Conservation (phyloP, 495 filamentous ascomycete genomes). For the Daldinia decipiens region DNA sequence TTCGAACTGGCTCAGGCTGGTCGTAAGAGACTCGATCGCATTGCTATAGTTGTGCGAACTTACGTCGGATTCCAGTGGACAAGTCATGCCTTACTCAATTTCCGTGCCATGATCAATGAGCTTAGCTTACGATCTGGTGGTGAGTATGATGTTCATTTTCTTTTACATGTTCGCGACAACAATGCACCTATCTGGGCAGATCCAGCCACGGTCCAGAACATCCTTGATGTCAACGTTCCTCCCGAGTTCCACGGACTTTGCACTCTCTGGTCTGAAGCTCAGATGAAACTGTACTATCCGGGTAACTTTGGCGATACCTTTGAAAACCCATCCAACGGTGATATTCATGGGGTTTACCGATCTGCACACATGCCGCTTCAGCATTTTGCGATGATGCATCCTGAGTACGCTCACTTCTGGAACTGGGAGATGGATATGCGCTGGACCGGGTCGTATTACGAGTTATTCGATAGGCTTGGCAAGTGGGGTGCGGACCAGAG, state of each 20-base stretch:
- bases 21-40: constrained; percentile 62
- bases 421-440: constrained; percentile 98
- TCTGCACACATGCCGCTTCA: constrained; percentile 91
- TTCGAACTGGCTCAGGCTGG: constrained; percentile 39
- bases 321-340: constrained; percentile 66
- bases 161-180: constrained; percentile 79
- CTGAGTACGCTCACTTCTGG: constrained; percentile 94
- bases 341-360: constrained; percentile 91
- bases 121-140: constrained; percentile 76
- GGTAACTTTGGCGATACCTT: constrained; percentile 74
- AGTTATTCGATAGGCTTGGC: constrained; percentile 80
- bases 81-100: constrained; percentile 71
- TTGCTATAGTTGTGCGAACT: constrained; percentile 76
- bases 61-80: constrained; percentile 78
- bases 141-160: constrained; percentile 83
- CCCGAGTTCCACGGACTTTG: constrained; percentile 87
- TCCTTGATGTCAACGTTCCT: constrained; percentile 79
- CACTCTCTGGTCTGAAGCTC: constrained; percentile 90
- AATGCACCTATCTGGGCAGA: constrained; percentile 72
- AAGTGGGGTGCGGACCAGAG: constrained; percentile 82
- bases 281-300: constrained; percentile 89
- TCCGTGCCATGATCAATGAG: constrained; percentile 84
- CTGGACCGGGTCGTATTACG: constrained; percentile 93
- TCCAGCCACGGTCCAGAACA: constrained; percentile 60
- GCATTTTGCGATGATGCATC: constrained; percentile 88